Conservation (phyloP, 2,329 filamentous ascomycete species). For the Elsinoe arachidis region DNA sequence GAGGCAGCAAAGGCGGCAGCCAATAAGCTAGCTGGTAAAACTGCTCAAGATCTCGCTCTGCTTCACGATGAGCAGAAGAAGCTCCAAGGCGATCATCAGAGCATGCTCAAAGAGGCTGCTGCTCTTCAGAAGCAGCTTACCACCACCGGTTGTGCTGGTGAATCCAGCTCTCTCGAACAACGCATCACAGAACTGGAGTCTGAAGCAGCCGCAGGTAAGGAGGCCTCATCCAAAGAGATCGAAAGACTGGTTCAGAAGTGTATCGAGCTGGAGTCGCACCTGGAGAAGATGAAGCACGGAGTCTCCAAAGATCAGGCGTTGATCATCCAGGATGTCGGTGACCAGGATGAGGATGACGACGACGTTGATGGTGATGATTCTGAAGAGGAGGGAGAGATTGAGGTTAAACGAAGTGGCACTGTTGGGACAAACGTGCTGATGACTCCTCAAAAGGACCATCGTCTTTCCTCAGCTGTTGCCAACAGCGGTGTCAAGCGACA, state of each 20-base stretch:
- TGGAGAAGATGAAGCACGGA: constrained; percentile 9
- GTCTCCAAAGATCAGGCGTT: background rate
- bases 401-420: background rate
- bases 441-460: background rate
- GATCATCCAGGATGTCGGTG: background rate
- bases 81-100: background rate
- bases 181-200: constrained; percentile 8
- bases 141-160: background rate
- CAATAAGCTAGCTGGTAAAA: background rate
- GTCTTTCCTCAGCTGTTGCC: constrained; percentile 10
- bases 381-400: background rate
- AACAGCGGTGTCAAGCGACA: constrained; percentile 3
- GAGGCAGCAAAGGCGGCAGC: background rate
- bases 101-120: background rate
- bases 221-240: constrained; percentile 6
- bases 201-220: constrained; percentile 3
- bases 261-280: background rate
- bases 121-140: constrained; percentile 10
- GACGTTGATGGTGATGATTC: background rate
- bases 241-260: constrained; percentile 7
- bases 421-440: background rate
- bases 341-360: background rate
- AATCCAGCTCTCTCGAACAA: constrained; percentile 1
- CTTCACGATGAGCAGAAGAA: background rate
- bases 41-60: background rate